A percentile compares a stretch with the other conserved stretches of the same genome.
Evolutionary conservation across 1,139 yeast genomes (phyloP).

Genomic region (Yamadazyma atmosphaerica): DNA sequence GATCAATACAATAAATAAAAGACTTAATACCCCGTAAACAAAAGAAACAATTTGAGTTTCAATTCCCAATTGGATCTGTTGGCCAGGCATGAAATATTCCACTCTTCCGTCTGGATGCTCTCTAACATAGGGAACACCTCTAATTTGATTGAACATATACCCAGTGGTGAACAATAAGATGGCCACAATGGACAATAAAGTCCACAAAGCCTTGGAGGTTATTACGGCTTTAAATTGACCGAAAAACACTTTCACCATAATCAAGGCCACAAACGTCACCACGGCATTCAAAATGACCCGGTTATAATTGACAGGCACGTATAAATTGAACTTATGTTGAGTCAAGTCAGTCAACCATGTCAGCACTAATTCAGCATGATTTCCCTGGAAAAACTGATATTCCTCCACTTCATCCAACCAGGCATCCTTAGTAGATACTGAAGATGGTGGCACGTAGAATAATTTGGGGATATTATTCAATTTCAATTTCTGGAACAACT

Average conservation of each 20-base stretch:
- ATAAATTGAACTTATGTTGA: constrained; percentile 46
- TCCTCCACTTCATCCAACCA: constrained; percentile 39
- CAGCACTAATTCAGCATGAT: constrained; percentile 44
- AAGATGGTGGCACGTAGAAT: constrained; percentile 63
- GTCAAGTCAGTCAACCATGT: constrained; percentile 39
- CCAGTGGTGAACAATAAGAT: constrained; percentile 81
- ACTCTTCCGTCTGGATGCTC: constrained; percentile 55
- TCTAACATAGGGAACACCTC: constrained; percentile 71
- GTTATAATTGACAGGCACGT: constrained; percentile 57
- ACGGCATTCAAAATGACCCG: constrained; percentile 52
- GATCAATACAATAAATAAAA: constrained; percentile 49
- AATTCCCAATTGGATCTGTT: constrained; percentile 74
- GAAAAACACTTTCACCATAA: constrained; percentile 24
- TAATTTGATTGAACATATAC: constrained; percentile 88
- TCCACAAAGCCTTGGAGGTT: constrained; percentile 55
- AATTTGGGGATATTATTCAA: constrained; percentile 81
- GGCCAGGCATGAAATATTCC: constrained; percentile 64
- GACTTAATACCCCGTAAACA: constrained; percentile 58
- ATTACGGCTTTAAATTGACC: constrained; percentile 32
- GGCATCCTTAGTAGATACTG: constrained; percentile 25
- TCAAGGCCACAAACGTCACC: constrained; percentile 27
- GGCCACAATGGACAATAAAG: constrained; percentile 55
- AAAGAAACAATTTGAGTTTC: constrained; percentile 79
- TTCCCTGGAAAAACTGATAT: constrained; percentile 56
- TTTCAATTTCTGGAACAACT: constrained; percentile 54